Conservation (phyloP, 352 stramenopile species). For the Phytopythium vexans region DNA sequence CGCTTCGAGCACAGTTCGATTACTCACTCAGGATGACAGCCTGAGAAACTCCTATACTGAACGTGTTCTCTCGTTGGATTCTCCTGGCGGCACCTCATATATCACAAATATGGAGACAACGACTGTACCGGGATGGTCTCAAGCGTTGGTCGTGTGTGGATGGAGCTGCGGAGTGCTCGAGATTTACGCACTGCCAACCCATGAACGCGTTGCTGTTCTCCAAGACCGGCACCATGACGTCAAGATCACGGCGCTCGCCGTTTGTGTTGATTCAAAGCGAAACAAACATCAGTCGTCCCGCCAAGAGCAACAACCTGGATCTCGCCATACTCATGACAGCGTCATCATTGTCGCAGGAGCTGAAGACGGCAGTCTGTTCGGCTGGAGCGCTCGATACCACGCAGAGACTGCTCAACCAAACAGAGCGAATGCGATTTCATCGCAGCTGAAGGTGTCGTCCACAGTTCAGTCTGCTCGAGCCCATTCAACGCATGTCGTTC, state of each 20-base stretch:
- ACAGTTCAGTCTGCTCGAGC: constrained; percentile 17
- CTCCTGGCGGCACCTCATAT: neutral
- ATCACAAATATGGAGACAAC: constrained; percentile 19
- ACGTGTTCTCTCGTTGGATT: too few relatives aligned
- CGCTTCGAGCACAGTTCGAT: too few relatives aligned
- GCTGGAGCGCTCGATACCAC: constrained; percentile 16
- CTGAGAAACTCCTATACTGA: too few relatives aligned
- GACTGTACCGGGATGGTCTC: constrained; percentile 5
- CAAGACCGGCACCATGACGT: constrained; percentile 40
- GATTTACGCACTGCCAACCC: constrained; percentile 19
- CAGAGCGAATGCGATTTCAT: neutral
- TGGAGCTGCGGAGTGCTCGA: constrained; percentile 55
- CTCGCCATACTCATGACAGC: neutral
- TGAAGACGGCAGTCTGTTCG: constrained; percentile 35
- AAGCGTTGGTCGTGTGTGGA: constrained; percentile 30
- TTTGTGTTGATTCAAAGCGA: neutral
- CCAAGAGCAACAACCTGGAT: neutral
- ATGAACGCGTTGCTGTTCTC: constrained; percentile 29
- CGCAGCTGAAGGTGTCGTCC: constrained; percentile 19
- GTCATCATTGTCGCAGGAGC: constrained; percentile 29
- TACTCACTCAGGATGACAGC: too few relatives aligned
- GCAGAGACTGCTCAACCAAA: too few relatives aligned
- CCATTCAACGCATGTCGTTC: constrained; percentile 51
- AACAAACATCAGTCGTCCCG: too few relatives aligned
- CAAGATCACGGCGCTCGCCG: constrained; percentile 32